phyloP scores from a whole-genome alignment of 768 basidiomycete species.

The Amylocystis lapponica region DNA sequence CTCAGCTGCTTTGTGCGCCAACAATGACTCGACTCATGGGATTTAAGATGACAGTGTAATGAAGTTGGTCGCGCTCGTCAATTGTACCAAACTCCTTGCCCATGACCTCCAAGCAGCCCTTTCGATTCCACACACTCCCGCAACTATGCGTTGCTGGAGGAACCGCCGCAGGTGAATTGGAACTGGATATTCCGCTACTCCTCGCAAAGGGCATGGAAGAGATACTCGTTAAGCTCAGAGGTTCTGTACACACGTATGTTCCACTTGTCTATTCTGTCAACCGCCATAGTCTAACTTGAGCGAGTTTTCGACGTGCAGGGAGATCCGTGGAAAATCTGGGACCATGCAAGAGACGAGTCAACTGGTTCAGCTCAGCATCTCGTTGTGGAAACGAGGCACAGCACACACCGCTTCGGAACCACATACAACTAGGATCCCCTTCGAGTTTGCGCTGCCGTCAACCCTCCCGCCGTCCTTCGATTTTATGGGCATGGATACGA shows the following conservation, averaged over 20 bases:
- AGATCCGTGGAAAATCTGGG: background rate
- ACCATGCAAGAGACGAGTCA: background rate
- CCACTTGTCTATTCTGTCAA: background rate
- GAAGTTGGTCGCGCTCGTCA: too few species aligned
- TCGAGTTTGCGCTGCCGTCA: slow-evolving; percentile 8
- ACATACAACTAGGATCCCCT: slow-evolving; percentile 6
- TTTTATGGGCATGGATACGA: background rate
- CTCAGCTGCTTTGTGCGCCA: too few species aligned
- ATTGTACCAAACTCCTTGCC: too few species aligned
- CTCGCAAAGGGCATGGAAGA: slow-evolving; percentile 9
- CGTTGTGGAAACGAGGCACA: slow-evolving; percentile 8
- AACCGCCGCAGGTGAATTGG: slow-evolving; percentile 6
- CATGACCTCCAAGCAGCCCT: too few species aligned
- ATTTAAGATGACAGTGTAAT: too few species aligned
- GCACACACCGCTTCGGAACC: slow-evolving; percentile 3
- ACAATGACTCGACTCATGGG: too few species aligned
- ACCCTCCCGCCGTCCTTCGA: slow-evolving; percentile 6
- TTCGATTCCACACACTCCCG: background rate
- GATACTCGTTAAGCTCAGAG: slow-evolving; percentile 13
- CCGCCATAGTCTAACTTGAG: background rate
- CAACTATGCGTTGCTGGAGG: slow-evolving; percentile 6
- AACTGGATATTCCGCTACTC: slow-evolving; percentile 8
- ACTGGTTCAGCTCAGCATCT: background rate
- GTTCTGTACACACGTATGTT: slow-evolving; percentile 10
- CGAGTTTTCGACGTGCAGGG: background rate